Evolutionary conservation across 2,329 filamentous ascomycete species (phyloP), one percentile per base, ranked within the genome.

Genomic region (Karstenula rhodostoma): DNA sequence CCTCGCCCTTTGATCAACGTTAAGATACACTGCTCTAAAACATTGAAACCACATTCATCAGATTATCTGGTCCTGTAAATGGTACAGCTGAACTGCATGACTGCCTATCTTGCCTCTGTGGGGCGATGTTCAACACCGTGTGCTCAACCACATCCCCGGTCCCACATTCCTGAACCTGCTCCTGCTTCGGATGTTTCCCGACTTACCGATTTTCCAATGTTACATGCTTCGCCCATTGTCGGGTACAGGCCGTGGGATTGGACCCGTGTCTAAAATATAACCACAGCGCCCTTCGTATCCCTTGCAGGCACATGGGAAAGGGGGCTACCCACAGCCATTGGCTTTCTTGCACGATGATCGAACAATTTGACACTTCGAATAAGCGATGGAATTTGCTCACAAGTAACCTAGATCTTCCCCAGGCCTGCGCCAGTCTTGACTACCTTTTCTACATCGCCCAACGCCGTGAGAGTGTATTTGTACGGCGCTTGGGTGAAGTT

Each of bases 401-500:
- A 50, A 1, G 13, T 19, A 48, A 7, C 44, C 61, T 62, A 73
- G 44, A 75, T 73, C 64, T 81, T 81, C 0, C 83, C 83, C 33
- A 85, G 63, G 19, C 83, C 83, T 37, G 77, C 80, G 4, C 82
- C 82, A 4, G 75, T 72, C 67, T 78, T 80, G 3, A 83, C 79
- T 8, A 80, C 67, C 8, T 74, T 68, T 17, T 78, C 67, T 0
- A 85, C 80, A n/a, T 80, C 63, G 25, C 69, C 69, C 43, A 85
- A 68, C 0, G 81, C 78, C 0, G 84, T 85, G 23, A 85, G 73
- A 59, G 78, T 80, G 71, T 80, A 86, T 60, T 75, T 73, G 68
- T 86, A 86, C 10, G 80, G 80, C 3, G 81, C 83, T 67, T 78
- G 77, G 4, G 78, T 81, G 60, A 86, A 84, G 55, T 79, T 77